Conservation (phyloP, 768 basidiomycete genomes). For the Russula dissimulans region DNA sequence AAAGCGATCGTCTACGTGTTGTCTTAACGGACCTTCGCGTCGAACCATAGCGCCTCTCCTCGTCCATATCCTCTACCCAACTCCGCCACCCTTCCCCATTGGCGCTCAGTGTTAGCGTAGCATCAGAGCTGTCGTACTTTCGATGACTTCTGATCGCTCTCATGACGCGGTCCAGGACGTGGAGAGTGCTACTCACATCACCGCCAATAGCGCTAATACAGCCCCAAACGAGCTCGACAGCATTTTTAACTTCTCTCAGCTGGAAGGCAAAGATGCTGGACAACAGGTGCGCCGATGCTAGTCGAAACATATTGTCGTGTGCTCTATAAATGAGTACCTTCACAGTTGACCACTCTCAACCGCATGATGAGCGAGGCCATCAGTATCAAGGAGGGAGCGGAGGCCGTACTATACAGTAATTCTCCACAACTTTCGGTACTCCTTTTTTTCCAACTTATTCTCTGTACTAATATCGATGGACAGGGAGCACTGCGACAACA, state of each 20-base stretch:
- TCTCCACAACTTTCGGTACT: slow-evolving; percentile 12
- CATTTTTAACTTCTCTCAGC: slow-evolving; percentile 13
- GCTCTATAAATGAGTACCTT: background rate
- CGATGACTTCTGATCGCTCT: slow-evolving; percentile 5
- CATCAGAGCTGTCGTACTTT: background rate
- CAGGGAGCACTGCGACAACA: slow-evolving; percentile 16
- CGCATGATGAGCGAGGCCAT: slow-evolving; percentile 18
- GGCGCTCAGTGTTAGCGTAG: background rate
- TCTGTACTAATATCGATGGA: background rate
- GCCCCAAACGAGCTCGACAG: slow-evolving; percentile 1
- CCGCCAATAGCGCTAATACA: background rate
- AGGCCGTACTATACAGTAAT: slow-evolving; percentile 10
- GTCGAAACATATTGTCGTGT: background rate
- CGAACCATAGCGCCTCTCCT: background rate
- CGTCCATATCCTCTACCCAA: background rate
- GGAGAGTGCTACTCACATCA: background rate
- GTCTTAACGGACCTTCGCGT: too few relatives aligned
- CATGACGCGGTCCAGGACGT: slow-evolving; percentile 11
- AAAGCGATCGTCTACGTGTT: background rate
- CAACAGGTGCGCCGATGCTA: slow-evolving; percentile 8
- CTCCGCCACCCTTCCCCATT: background rate
- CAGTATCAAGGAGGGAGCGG: slow-evolving; percentile 20
- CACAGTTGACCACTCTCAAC: slow-evolving; percentile 12
- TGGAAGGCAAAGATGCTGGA: slow-evolving; percentile 17
- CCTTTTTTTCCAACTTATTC: background rate